Base-by-base conservation (phyloP, 352 stramenopile species). In the Pythium aristosporum region DNA sequence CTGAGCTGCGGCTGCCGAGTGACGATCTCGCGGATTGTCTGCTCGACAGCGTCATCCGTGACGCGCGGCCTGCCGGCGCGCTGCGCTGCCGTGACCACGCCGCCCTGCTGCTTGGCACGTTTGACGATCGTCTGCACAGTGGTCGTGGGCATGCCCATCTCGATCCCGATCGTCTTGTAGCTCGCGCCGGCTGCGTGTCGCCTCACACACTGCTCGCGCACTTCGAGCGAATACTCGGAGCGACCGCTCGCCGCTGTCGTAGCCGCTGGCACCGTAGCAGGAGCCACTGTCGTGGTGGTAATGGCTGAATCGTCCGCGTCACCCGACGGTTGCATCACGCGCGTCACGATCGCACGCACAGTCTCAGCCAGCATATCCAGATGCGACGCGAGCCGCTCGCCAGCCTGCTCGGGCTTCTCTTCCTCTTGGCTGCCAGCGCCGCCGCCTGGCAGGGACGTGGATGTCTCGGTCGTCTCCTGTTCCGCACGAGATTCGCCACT, bases 331-430 rank as follows among this genome's bases (percentile, higher is more conserved):
- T 71, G 63, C 36, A 69, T 65, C 12, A 75, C 74, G 23, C 71
- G 62, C 3, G 63, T 75, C 21, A 80, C 77, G 47, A 87, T 85
- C 10, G 76, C 73, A 2, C 76, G 73, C 44, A 89, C 77, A 1
- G 80, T 89, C 54, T 87, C 76, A 3, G 80, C 80, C 8, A 89
- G 59, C 74, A 89, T 82, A 56, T 81, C 76, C 39, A 87, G 71
- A 41, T 89, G 72, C 10, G 63, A 69, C 28, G 77, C 68, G 5
- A 74, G 57, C 5, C 61, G 52, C 44, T 63, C 42, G 2, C 44
- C 39, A 18, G 59, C 52, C 20, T 49, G 43, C 34, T 39, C 47
- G 32, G 55, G 23, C 39, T 50, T 5, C 12, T 55, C 48, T 36
- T 39, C 48, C 23, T 41, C 30, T 12, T 21, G 25, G 15, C 15